Conservation (phyloP, 108 stramenopile species). For the Epithemia pelagica region DNA sequence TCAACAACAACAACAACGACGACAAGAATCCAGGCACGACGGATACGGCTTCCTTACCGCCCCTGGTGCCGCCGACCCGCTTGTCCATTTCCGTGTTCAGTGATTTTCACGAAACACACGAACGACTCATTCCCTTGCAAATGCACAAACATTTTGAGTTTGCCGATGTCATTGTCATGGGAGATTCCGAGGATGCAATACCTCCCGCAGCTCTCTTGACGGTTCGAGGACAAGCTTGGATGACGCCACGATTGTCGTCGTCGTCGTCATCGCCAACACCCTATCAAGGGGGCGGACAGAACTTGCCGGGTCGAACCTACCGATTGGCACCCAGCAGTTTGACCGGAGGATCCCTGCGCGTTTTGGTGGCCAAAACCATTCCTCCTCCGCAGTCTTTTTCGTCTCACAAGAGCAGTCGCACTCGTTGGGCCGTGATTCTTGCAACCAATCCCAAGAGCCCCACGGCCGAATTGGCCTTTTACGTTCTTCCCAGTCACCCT, state of each 20-base stretch:
- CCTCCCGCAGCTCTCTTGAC: conserved; percentile 40
- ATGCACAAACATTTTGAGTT: conserved; percentile 42
- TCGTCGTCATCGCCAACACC: conserved; percentile 3
- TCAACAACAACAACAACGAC: background rate
- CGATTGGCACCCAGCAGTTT: conserved; percentile 53
- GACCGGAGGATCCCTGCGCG: conserved; percentile 43
- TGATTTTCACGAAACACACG: conserved; percentile 59
- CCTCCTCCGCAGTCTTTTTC: conserved; percentile 22
- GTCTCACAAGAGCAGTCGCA: conserved; percentile 13
- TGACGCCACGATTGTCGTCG: conserved; percentile 34
- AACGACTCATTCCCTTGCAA: conserved; percentile 29
- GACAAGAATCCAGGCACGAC: conserved; percentile 9
- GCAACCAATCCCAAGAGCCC: conserved; percentile 60
- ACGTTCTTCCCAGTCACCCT: conserved; percentile 43
- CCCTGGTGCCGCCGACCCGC: conserved; percentile 1
- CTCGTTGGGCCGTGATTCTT: conserved; percentile 46
- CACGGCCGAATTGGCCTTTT: conserved; percentile 71
- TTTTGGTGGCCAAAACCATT: conserved; percentile 39
- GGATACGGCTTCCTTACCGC: background rate
- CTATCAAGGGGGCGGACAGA: conserved; percentile 43
- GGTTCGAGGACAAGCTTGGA: conserved; percentile 54
- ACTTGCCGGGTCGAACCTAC: conserved; percentile 54
- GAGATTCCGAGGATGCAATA: background rate
- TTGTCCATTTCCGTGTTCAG: conserved; percentile 56
- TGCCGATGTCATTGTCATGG: conserved; percentile 19